Evolutionary conservation across 805 yeast genomes (phyloP).

Genomic region (Candida lessepsii): DNA sequence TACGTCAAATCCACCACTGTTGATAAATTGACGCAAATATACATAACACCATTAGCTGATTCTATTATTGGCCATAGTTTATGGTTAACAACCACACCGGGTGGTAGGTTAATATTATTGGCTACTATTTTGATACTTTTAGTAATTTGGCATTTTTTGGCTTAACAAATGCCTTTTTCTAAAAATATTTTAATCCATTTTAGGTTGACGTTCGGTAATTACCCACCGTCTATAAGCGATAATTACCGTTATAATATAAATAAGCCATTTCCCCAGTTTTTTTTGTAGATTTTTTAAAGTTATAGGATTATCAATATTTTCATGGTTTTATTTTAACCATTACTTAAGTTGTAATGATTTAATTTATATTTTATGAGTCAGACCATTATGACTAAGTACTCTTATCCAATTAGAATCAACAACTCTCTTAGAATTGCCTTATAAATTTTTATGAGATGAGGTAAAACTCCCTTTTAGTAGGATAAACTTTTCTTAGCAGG

Average conservation of each 20-base stretch:
- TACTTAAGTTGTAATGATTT: background rate
- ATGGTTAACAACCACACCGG: conserved; percentile 33
- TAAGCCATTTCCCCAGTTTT: background rate
- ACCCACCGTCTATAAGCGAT: conserved; percentile 15
- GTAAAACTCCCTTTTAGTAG: background rate
- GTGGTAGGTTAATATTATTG: conserved; percentile 29
- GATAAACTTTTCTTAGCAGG: background rate
- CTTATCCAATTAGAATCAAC: background rate
- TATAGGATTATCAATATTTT: background rate
- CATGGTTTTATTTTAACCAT: background rate
- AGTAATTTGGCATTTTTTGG: conserved; percentile 4
- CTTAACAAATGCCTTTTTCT: background rate
- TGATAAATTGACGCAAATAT: conserved; percentile 26
- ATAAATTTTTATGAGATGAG: conserved; percentile 3
- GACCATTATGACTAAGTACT: background rate
- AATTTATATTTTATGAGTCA: conserved; percentile 1
- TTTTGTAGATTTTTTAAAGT: conserved; percentile 3
- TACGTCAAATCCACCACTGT: conserved; percentile 35
- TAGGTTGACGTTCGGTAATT: conserved; percentile 4
- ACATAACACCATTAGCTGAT: conserved; percentile 29
- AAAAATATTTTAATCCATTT: too few relatives aligned
- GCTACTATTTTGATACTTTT: conserved; percentile 16
- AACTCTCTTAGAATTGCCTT: conserved; percentile 9
- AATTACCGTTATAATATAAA: conserved; percentile 12
- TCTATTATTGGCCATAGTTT: conserved; percentile 31